A percentile compares a stretch with the other conserved stretches of the same genome.
These are phyloP conservation scores for Cenococcum geophilum DNA, from an alignment of 495 filamentous ascomycete genomes.

Conservation along the genomic window DNA sequence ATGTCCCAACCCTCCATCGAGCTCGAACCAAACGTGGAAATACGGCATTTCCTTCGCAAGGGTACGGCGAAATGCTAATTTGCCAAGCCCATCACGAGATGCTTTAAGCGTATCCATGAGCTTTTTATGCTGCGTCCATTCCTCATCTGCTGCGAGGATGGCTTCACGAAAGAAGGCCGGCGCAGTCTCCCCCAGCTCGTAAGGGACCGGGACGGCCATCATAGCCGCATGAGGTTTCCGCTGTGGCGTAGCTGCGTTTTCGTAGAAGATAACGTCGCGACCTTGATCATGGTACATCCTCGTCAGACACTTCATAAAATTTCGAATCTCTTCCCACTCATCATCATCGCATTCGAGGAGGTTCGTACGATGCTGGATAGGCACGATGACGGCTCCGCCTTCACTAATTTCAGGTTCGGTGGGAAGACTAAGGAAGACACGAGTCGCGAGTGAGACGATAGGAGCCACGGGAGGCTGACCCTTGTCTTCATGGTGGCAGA, in stretches of 20 bases:
- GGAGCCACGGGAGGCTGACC: conserved; percentile 72
- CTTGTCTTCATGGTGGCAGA: conserved; percentile 90
- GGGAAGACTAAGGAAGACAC: conserved; percentile 82
- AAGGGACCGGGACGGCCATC: conserved; percentile 80
- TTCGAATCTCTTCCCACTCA: conserved; percentile 96
- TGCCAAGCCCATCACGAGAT: conserved; percentile 57
- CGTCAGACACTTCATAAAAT: conserved; percentile 97
- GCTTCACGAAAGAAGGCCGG: conserved; percentile 95
- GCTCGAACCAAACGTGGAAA: conserved; percentile 92
- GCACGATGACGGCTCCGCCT: conserved; percentile 80
- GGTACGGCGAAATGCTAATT: conserved; percentile 71
- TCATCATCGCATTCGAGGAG: conserved; percentile 96
- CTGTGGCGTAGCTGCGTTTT: conserved; percentile 81
- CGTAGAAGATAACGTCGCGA: conserved; percentile 91
- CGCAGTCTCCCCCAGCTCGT: conserved; percentile 77
- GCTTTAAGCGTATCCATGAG: conserved; percentile 82
- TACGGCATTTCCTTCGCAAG: conserved; percentile 97
- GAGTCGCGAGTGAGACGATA: conserved; percentile 79
- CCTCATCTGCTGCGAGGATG: conserved; percentile 77
- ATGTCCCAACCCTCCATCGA: conserved; percentile 90
- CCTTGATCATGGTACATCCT: conserved; percentile 89
- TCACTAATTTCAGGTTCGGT: conserved; percentile 82
- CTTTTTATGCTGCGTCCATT: conserved; percentile 94
- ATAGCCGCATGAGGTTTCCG: conserved; percentile 79
- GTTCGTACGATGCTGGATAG: conserved; percentile 82